Evolutionary conservation across 164 flowering plant genomes (phyloP), one percentile per base, ranked within the genome.

Genomic region (Litsea cubeba): DNA sequence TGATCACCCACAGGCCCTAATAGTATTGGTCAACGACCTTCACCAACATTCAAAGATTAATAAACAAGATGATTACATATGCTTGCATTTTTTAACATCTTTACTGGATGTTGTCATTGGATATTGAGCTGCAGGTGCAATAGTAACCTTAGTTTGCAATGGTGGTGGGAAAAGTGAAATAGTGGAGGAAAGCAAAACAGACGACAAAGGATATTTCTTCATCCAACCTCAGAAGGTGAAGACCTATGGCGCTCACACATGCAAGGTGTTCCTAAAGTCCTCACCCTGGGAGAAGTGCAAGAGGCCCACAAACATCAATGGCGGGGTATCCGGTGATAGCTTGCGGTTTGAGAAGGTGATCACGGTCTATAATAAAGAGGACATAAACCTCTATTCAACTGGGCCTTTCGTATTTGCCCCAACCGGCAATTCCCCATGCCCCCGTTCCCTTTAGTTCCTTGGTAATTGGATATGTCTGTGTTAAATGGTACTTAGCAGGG

Each of bases 141-240:
- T 58, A 12, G 93, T 89, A 51, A 84, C 70, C 72, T 76, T 93
- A n/a, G 28, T 57, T 62, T 91, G 98, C 87, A 83, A 81, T 75
- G 87, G 79, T 75, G 87, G 79, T 84, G 80, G 80, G n/a, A 90
- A 77, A 83, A 40, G 71, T 63, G 69, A 78, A 1, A 32, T 63
- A 15, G 77, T 12, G 7, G 60, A 22, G 20, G 23, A 77, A 10
- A 82, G 78, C 7, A 79, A 23, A 11, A 85, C 97, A 2, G 93
- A 94, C 87, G 85, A 86, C 81, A 89, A 90, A 20, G 97, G 96
- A 3, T 90, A 87, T 81, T 91, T 89, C 86, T 82, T 76, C 76
- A 25, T 88, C 51, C 15, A 72, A 22, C 85, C 84, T 25, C 85
- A 89, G 1, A 82, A 84, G 82, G 57, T 92, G 54, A 86, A 83